Percentiles rank a stretch among this genome's conserved stretches.
These are phyloP conservation scores for Rhodamnia rubescens DNA, from an alignment of 345 rosid genomes.

Conservation along the genomic window DNA sequence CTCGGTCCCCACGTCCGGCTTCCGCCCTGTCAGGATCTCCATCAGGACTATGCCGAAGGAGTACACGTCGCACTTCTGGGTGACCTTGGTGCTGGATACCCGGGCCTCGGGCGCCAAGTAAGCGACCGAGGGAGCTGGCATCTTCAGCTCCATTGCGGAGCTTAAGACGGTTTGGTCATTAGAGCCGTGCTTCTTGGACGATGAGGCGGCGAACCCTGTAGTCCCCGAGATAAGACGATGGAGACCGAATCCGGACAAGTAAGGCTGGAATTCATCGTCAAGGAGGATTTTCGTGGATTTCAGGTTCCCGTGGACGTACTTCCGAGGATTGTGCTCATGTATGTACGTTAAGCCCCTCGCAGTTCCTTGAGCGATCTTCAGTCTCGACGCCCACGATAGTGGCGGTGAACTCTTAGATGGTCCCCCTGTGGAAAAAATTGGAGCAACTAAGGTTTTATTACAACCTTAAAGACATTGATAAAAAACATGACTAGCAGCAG, in stretches of 20 bases:
- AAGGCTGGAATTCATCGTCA: constrained; percentile 70
- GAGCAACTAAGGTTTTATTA: background rate
- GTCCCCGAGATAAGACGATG: constrained; percentile 39
- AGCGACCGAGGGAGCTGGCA: constrained; percentile 28
- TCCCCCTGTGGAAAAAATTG: constrained; percentile 32
- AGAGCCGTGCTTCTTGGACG: constrained; percentile 33
- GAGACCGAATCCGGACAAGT: constrained; percentile 71
- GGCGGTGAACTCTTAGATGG: constrained; percentile 30
- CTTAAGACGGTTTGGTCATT: constrained; percentile 22
- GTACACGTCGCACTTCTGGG: constrained; percentile 83
- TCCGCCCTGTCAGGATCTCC: constrained; percentile 72
- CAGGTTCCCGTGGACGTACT: constrained; percentile 67
- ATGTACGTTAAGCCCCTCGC: constrained; percentile 78
- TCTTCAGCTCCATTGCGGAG: constrained; percentile 29
- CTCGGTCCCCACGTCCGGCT: constrained; percentile 46
- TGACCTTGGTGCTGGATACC: constrained; percentile 46
- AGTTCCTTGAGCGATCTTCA: constrained; percentile 79
- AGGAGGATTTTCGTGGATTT: constrained; percentile 83
- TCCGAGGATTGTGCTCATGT: constrained; percentile 70
- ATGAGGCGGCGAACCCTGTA: constrained; percentile 23
- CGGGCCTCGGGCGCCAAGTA: constrained; percentile 88
- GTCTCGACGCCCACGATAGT: constrained; percentile 66
- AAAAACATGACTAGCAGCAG: background rate
- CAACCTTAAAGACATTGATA: background rate
- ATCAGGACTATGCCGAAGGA: constrained; percentile 73